Percentiles rank a stretch among this genome's conserved stretches.
These are phyloP conservation scores for Colletotrichum euphorbiae DNA, from an alignment of 2,329 filamentous ascomycete genomes.

Conservation along the genomic window DNA sequence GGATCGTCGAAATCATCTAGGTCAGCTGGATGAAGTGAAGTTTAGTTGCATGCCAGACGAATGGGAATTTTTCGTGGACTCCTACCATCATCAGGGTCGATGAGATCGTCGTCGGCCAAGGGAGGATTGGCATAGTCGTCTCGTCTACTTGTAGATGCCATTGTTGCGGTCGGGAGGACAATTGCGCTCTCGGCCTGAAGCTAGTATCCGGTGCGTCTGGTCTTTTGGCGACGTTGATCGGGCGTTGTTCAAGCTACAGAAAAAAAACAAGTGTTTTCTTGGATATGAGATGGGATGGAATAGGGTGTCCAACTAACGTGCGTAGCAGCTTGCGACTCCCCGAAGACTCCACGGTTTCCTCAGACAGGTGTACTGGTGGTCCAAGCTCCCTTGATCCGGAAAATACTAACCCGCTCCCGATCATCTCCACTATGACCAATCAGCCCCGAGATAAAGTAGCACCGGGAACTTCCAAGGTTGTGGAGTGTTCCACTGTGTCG, in stretches of 20 bases:
- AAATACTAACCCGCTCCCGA: constrained; percentile 32
- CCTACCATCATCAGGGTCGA: constrained; percentile 83
- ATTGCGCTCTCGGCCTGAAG: not conserved
- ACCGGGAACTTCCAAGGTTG: no score
- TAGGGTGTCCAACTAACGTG: constrained; percentile 14
- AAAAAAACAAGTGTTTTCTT: not conserved
- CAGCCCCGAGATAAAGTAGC: not conserved
- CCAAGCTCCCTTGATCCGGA: constrained; percentile 44
- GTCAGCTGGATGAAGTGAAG: constrained; percentile 66
- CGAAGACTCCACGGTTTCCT: constrained; percentile 46
- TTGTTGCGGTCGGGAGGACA: constrained; percentile 44
- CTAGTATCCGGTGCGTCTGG: no score
- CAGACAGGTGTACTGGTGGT: constrained; percentile 41
- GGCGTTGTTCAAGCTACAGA: not conserved
- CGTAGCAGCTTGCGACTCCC: constrained; percentile 32
- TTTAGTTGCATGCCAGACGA: not conserved
- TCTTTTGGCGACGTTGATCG: not conserved
- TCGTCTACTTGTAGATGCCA: constrained; percentile 60
- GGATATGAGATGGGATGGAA: constrained; percentile 10
- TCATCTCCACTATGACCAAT: not conserved
- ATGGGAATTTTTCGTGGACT: not conserved
- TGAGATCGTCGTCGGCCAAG: constrained; percentile 76
- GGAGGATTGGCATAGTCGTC: constrained; percentile 72
- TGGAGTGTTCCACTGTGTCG: no score
- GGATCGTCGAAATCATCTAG: constrained; percentile 96